These are phyloP conservation scores for Chaetomiaceae sp. DNA, from an alignment of 2,329 filamentous ascomycete species.

Conservation along the genomic window DNA sequence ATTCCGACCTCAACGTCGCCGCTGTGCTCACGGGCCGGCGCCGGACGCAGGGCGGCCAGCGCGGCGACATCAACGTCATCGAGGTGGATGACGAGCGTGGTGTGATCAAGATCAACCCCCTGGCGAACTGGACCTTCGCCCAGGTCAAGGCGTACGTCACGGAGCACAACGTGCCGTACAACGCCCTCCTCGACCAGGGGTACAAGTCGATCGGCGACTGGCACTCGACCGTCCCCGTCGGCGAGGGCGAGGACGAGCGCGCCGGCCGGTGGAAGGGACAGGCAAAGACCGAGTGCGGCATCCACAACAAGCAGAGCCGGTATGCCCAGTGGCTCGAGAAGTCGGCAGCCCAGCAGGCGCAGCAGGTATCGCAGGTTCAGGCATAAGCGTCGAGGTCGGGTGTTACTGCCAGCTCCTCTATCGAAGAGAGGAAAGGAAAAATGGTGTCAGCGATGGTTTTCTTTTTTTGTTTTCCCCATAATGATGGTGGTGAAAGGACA, in stretches of 20 bases:
- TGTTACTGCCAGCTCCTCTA: neutral
- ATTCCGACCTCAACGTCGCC: slow-evolving; percentile 78
- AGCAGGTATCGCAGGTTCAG: slow-evolving; percentile 17
- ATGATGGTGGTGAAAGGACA: neutral
- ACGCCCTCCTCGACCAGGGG: slow-evolving; percentile 81
- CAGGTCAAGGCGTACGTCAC: slow-evolving; percentile 86
- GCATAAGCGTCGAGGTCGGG: neutral
- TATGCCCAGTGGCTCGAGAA: slow-evolving; percentile 72
- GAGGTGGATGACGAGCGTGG: slow-evolving; percentile 85
- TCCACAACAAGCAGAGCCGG: slow-evolving; percentile 94
- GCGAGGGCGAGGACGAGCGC: slow-evolving; percentile 89
- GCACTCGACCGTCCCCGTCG: slow-evolving; percentile 91
- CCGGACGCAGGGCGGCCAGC: slow-evolving; percentile 86
- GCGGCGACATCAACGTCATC: slow-evolving; percentile 83
- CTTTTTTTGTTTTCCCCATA: neutral
- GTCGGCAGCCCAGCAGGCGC: slow-evolving; percentile 13
- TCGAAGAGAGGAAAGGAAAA: neutral
- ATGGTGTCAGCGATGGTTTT: slow-evolving; percentile 2
- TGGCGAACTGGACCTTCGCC: slow-evolving; percentile 89
- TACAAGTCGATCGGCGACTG: slow-evolving; percentile 98
- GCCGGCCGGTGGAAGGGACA: slow-evolving; percentile 96
- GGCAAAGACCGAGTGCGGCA: slow-evolving; percentile 94
- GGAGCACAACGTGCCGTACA: slow-evolving; percentile 87
- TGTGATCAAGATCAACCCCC: slow-evolving; percentile 94
- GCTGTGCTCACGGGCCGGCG: slow-evolving; percentile 90